Evolutionary conservation across 2,329 filamentous ascomycete species (phyloP).

Genomic region (Colletotrichum navitas): DNA sequence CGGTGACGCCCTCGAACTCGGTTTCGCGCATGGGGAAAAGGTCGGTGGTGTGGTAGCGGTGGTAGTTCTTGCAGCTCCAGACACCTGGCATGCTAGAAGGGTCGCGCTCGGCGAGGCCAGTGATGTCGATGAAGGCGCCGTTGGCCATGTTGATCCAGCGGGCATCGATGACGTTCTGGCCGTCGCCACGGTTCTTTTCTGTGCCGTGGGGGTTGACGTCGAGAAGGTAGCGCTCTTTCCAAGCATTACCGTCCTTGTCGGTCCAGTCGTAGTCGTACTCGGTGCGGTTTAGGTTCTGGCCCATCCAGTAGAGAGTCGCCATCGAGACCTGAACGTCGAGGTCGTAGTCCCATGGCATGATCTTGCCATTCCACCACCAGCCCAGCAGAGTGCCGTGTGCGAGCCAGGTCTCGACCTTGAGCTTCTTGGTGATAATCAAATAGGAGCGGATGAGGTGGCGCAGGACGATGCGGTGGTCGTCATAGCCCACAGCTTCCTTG

Average conservation of each 20-base stretch:
- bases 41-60: constrained; percentile 77
- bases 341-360: constrained; percentile 88
- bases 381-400: constrained; percentile 86
- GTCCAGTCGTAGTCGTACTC: constrained; percentile 67
- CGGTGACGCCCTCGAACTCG: constrained; percentile 79
- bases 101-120: constrained; percentile 77
- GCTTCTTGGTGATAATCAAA: constrained; percentile 72
- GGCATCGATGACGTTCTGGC: constrained; percentile 85
- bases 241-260: constrained; percentile 57
- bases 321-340: constrained; percentile 83
- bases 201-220: constrained; percentile 81
- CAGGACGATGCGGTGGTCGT: constrained; percentile 74
- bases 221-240: constrained; percentile 72
- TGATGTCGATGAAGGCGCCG: constrained; percentile 88
- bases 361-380: constrained; percentile 88
- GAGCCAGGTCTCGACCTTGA: constrained; percentile 84
- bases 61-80: constrained; percentile 85
- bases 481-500: constrained; percentile 71
- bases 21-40: constrained; percentile 82
- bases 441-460: constrained; percentile 81
- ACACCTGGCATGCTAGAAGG: constrained; percentile 70
- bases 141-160: constrained; percentile 84
- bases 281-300: constrained; percentile 76
- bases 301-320: constrained; percentile 75
- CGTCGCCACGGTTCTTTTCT: constrained; percentile 72